phyloP scores from a whole-genome alignment of 108 stramenopile genomes.

The Nitzschia inconspicua region DNA sequence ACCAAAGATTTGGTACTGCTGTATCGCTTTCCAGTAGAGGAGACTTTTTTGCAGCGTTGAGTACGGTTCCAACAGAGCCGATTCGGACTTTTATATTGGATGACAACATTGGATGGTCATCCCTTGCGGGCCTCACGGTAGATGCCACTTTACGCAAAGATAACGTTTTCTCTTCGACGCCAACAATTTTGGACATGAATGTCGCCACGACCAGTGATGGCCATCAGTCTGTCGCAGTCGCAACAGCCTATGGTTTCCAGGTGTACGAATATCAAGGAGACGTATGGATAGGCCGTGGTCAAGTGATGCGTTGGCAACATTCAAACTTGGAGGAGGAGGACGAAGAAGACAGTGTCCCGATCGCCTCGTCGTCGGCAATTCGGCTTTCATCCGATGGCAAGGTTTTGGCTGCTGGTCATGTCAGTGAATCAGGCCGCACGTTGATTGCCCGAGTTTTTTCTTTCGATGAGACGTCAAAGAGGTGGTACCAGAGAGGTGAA shows the following conservation, averaged over 20 bases:
- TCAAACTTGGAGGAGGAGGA: too few species aligned
- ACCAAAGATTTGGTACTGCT: conserved; percentile 14
- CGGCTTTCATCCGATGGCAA: not conserved
- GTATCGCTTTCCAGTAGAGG: conserved; percentile 7
- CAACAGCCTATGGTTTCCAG: not conserved
- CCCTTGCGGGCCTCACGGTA: not conserved
- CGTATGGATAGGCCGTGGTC: too few species aligned
- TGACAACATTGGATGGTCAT: not conserved
- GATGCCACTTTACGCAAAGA: not conserved
- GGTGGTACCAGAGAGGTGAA: not conserved
- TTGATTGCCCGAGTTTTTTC: not conserved
- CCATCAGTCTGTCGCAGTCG: not conserved
- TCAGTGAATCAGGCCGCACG: too few species aligned
- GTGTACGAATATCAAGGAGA: too few species aligned
- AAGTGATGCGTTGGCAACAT: too few species aligned
- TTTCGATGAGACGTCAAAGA: not conserved
- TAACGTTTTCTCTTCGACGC: not conserved
- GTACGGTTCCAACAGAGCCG: not conserved
- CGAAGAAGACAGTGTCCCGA: too few species aligned
- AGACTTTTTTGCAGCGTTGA: not conserved
- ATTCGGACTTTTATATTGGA: not conserved
- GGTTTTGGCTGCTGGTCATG: not conserved
- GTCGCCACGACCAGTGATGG: not conserved
- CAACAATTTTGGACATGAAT: not conserved
- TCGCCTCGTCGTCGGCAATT: not conserved